Base-by-base conservation (phyloP, 805 yeast species). In the Cyberlindnera suaveolens region DNA sequence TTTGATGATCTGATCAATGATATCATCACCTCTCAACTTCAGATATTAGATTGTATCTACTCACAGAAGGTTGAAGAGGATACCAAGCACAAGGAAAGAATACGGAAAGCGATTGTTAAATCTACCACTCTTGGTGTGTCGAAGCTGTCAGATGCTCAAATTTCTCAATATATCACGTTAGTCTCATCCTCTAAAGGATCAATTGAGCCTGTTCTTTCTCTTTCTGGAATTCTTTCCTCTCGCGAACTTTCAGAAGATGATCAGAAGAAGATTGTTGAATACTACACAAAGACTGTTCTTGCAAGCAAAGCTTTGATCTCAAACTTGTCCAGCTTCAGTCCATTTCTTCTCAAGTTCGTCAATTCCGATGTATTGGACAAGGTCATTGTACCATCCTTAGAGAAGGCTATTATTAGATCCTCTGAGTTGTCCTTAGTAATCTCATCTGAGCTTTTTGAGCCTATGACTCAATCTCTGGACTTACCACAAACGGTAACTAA, bases 361-460 rank as follows among this genome's bases (percentile, higher is more conserved):
- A 52, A 62, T 8, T 62, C 64, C 15, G 67, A 62, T 1, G 57
- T 62, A 4, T 67, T 80, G 40, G 60, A 57, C 17, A 48, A 62
- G 2, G 41, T 49, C 6, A 54, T 84, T 15, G 62, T 78, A 6
- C 87, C 95, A 2, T 71, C 75, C 16, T 54, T 90, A 39, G 90
- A 85, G 54, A 87, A 84, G 57, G 75, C 90, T 1, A 69, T 83
- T 39, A 67, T 90, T 49, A 75, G 96, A 60, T 78, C 95, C 3
- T 82, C 96, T 0, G 96, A 88, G 56, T 61, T 68, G 32, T 75
- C 86, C 0, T 75, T 87, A 44, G 72, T 71, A 16, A 58, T 82
- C n/a, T 58, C 84, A 3, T 75, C 80, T 4, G 67, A 71, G 10
- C 56, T 88, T 8, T 67, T 82, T 23, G 32, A 34, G 2, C 47